A percentile compares a stretch with the other conserved stretches of the same genome.
These are phyloP conservation scores for Candida andamanensis DNA, from an alignment of 805 yeast genomes.

Conservation along the genomic window DNA sequence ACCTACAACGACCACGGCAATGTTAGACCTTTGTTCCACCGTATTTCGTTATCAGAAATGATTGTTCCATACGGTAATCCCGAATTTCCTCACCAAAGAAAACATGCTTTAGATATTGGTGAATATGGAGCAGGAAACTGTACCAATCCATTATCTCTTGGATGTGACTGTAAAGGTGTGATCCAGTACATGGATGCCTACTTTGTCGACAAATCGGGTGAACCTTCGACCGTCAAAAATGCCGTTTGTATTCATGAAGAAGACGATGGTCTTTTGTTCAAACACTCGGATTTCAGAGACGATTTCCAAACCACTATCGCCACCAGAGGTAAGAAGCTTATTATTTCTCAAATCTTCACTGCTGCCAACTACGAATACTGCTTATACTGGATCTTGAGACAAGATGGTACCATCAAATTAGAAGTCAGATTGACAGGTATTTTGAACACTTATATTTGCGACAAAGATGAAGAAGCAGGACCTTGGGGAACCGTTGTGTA, in stretches of 20 bases:
- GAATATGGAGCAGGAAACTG: constrained; percentile 86
- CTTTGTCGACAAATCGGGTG: constrained; percentile 63
- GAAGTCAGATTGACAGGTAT: constrained; percentile 81
- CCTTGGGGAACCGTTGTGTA: constrained; percentile 81
- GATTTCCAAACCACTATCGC: constrained; percentile 68
- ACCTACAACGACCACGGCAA: constrained; percentile 72
- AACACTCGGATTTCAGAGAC: constrained; percentile 83
- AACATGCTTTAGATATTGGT: constrained; percentile 83
- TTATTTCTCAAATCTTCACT: constrained; percentile 76
- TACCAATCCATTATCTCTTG: constrained; percentile 73
- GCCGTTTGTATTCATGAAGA: constrained; percentile 85
- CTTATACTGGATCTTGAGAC: constrained; percentile 76
- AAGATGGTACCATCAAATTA: constrained; percentile 77
- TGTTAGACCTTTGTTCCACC: constrained; percentile 69
- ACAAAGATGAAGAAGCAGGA: constrained; percentile 59
- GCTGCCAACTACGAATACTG: constrained; percentile 86
- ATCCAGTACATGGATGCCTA: constrained; percentile 81
- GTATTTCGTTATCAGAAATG: constrained; percentile 76
- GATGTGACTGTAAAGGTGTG: constrained; percentile 84
- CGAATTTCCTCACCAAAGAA: constrained; percentile 75
- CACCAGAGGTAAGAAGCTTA: constrained; percentile 69
- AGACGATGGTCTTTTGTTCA: constrained; percentile 73
- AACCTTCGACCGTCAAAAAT: constrained; percentile 64
- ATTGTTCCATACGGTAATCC: constrained; percentile 83
- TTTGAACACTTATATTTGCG: constrained; percentile 64